These are phyloP conservation scores for Colletotrichum liriopes DNA, from an alignment of 2,329 filamentous ascomycete species.

Conservation along the genomic window DNA sequence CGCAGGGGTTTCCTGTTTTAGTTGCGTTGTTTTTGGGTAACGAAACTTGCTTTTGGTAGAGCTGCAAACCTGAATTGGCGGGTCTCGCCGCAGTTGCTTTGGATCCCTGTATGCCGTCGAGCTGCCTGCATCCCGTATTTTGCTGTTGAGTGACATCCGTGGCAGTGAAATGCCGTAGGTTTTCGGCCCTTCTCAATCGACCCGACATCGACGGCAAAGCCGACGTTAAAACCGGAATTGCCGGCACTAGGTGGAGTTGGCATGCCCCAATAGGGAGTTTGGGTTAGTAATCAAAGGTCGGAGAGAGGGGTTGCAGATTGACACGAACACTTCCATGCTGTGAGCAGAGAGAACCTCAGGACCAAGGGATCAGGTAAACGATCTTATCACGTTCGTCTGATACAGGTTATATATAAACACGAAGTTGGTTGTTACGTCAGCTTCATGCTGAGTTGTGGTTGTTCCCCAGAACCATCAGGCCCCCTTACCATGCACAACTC, in stretches of 20 bases:
- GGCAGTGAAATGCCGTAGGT: not conserved
- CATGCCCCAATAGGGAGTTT: not conserved
- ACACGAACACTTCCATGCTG: not conserved
- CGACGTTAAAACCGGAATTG: constrained; percentile 31
- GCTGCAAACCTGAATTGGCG: constrained; percentile 19
- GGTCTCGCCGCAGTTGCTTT: constrained; percentile 15
- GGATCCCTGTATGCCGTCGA: not conserved
- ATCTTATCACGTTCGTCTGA: not conserved
- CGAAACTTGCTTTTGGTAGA: constrained; percentile 9
- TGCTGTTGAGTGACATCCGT: constrained; percentile 8
- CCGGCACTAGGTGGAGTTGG: constrained; percentile 6
- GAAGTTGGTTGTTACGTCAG: not conserved
- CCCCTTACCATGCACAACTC: not conserved
- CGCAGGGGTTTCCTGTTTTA: constrained; percentile 2
- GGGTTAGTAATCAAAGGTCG: not conserved
- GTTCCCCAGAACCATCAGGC: not conserved
- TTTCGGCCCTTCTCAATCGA: constrained; percentile 24
- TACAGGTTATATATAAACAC: not conserved
- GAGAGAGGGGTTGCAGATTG: not conserved
- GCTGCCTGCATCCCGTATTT: not conserved
- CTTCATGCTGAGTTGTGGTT: not conserved
- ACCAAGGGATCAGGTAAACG: not conserved
- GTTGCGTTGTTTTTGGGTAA: constrained; percentile 14
- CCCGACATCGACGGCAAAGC: constrained; percentile 28
- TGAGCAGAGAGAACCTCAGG: not conserved